phyloP scores from a whole-genome alignment of 805 yeast species.

The Maudiozyma serrabonitensis region DNA sequence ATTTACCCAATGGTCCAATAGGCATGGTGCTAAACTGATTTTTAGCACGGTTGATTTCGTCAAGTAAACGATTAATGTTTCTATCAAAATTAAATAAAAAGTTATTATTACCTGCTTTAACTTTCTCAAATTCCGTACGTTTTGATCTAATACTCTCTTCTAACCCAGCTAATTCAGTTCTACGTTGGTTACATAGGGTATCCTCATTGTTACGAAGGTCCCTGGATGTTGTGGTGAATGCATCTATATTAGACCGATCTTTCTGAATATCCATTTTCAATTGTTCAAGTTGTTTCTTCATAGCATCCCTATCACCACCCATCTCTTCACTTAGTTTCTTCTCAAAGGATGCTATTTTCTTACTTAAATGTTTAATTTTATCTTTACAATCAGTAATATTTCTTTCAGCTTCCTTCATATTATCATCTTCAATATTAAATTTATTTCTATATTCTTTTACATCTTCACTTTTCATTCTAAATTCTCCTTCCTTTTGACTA shows the following conservation, averaged over 20 bases:
- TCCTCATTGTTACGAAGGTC: slow-evolving; percentile 14
- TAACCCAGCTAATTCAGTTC: slow-evolving; percentile 7
- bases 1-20: slow-evolving; percentile 72
- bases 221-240: slow-evolving; percentile 7
- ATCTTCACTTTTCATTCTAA: slow-evolving; percentile 12
- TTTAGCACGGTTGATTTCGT: slow-evolving; percentile 31
- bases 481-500: slow-evolving; percentile 13
- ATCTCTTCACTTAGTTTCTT: slow-evolving; percentile 20
- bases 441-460: slow-evolving; percentile 10
- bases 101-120: slow-evolving; percentile 24
- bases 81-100: slow-evolving; percentile 43
- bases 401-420: slow-evolving; percentile 14
- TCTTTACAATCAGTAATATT: slow-evolving; percentile 15
- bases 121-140: slow-evolving; percentile 15
- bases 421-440: slow-evolving; percentile 16
- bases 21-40: slow-evolving; percentile 42
- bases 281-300: slow-evolving; percentile 11
- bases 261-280: slow-evolving; percentile 9
- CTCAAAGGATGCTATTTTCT: slow-evolving; percentile 20
- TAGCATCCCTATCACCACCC: slow-evolving; percentile 25
- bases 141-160: slow-evolving; percentile 10
- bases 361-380: slow-evolving; percentile 13
- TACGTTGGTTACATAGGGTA: slow-evolving; percentile 5
- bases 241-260: slow-evolving; percentile 2
- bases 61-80: slow-evolving; percentile 34